Percentiles rank a stretch among this genome's conserved stretches.
These are phyloP conservation scores for Penicillium sp. DNA, from an alignment of 2,329 filamentous ascomycete species.

Conservation along the genomic window DNA sequence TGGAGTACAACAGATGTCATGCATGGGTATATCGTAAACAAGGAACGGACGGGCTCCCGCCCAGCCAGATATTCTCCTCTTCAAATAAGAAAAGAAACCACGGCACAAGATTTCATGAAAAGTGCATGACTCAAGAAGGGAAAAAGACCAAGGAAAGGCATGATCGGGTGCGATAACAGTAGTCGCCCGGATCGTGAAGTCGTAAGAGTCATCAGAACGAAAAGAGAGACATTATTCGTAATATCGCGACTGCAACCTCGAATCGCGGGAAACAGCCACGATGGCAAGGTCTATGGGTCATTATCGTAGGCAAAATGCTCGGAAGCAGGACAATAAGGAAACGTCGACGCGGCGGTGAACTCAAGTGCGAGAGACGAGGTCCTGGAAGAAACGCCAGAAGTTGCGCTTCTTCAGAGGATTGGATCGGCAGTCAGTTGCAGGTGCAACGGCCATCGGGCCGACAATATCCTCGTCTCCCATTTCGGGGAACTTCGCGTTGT, in stretches of 20 bases:
- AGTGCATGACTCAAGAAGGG: conserved; percentile 12
- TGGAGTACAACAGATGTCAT: conserved; percentile 6
- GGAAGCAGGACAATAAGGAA: conserved; percentile 5
- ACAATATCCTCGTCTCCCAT: conserved; percentile 90
- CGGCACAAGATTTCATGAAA: conserved; percentile 1
- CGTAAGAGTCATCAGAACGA: conserved; percentile 24
- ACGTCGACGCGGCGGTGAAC: neutral
- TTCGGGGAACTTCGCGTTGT: conserved; percentile 76
- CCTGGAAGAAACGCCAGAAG: conserved; percentile 43
- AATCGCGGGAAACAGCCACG: neutral
- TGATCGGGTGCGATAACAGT: conserved; percentile 31
- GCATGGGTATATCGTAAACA: conserved; percentile 16
- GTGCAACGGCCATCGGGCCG: conserved; percentile 69
- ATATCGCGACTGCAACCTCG: conserved; percentile 10
- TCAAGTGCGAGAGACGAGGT: conserved; percentile 35
- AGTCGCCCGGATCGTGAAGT: conserved; percentile 31
- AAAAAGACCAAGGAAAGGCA: conserved; percentile 27
- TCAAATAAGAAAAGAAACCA: neutral
- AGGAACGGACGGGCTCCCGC: conserved; percentile 16
- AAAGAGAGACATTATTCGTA: conserved; percentile 32
- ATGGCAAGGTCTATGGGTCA: conserved; percentile 28
- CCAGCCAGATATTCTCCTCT: conserved; percentile 1
- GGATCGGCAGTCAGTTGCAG: conserved; percentile 35
- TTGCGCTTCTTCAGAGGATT: conserved; percentile 41
- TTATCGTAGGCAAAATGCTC: conserved; percentile 20